These are phyloP conservation scores for Penicillium sp. DNA, from an alignment of 2,329 filamentous ascomycete species.

Conservation along the genomic window DNA sequence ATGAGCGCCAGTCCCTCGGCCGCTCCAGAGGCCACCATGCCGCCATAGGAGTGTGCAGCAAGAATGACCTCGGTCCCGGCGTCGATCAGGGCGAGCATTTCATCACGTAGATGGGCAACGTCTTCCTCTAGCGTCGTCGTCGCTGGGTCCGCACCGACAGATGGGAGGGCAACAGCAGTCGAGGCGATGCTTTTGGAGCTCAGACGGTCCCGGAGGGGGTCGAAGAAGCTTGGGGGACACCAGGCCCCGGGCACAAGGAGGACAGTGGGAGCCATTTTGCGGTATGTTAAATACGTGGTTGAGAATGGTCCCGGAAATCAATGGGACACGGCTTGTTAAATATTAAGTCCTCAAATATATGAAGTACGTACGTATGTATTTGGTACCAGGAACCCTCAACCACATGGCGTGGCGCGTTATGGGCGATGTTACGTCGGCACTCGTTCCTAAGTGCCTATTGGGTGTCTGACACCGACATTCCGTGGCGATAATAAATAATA, in stretches of 20 bases:
- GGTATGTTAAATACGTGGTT: background rate
- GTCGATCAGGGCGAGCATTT: background rate
- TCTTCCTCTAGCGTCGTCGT: background rate
- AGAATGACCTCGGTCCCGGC: constrained; percentile 25
- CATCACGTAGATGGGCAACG: background rate
- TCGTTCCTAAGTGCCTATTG: too few relatives aligned
- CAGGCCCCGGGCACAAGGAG: background rate
- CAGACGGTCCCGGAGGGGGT: background rate
- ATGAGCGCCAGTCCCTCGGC: constrained; percentile 24
- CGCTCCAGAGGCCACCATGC: constrained; percentile 27
- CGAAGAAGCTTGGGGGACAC: background rate
- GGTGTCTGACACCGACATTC: too few relatives aligned
- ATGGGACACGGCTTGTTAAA: background rate
- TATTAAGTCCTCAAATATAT: too few relatives aligned
- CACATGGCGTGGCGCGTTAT: too few relatives aligned
- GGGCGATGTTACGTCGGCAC: too few relatives aligned
- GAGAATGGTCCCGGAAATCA: background rate
- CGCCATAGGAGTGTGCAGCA: constrained; percentile 33
- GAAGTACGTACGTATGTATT: too few relatives aligned
- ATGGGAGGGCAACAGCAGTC: background rate
- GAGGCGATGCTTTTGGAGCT: background rate
- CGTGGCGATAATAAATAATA: too few relatives aligned
- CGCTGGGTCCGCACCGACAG: background rate
- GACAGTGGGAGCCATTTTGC: background rate
- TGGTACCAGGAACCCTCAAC: too few relatives aligned